Evolutionary conservation across 2,329 filamentous ascomycete genomes (phyloP).

Genomic region (Aphanocladium album): DNA sequence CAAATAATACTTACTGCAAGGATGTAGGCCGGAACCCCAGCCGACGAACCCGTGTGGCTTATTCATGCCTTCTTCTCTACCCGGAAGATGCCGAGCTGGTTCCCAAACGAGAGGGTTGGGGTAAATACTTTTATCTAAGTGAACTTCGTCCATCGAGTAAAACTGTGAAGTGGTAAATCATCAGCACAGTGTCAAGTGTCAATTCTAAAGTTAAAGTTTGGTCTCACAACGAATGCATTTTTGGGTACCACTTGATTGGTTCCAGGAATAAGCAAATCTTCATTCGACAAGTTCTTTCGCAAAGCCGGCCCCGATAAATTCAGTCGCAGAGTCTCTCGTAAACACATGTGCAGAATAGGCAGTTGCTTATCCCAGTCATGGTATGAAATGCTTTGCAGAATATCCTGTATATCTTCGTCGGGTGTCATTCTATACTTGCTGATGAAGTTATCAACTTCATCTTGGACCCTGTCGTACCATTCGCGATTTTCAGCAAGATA

Average conservation of each 20-base stretch:
- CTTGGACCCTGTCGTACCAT: slow-evolving; percentile 40
- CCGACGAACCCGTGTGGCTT: slow-evolving; percentile 25
- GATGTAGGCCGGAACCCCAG: slow-evolving; percentile 33
- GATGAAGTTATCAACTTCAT: slow-evolving; percentile 43
- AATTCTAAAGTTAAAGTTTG: too few relatives aligned
- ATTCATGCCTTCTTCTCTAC: slow-evolving; percentile 40
- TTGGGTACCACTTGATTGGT: slow-evolving; percentile 45
- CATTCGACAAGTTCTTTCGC: slow-evolving; percentile 45
- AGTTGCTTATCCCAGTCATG: slow-evolving; percentile 54
- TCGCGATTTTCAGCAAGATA: slow-evolving; percentile 42
- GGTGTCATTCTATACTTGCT: slow-evolving; percentile 33
- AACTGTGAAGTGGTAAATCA: slow-evolving; percentile 17
- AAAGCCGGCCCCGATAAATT: slow-evolving; percentile 43
- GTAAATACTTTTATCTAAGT: slow-evolving; percentile 46
- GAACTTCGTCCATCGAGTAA: slow-evolving; percentile 42
- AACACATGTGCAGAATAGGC: slow-evolving; percentile 44
- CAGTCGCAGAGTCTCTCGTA: slow-evolving; percentile 50
- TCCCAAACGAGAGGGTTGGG: slow-evolving; percentile 44
- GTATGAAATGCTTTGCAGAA: slow-evolving; percentile 40
- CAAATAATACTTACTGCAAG: slow-evolving; percentile 25
- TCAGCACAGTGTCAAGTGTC: neutral
- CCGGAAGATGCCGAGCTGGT: slow-evolving; percentile 42
- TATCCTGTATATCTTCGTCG: slow-evolving; percentile 27
- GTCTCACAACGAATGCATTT: slow-evolving; percentile 36
- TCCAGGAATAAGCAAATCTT: slow-evolving; percentile 38